phyloP scores from a whole-genome alignment of 768 basidiomycete genomes.

The Imleria badia region DNA sequence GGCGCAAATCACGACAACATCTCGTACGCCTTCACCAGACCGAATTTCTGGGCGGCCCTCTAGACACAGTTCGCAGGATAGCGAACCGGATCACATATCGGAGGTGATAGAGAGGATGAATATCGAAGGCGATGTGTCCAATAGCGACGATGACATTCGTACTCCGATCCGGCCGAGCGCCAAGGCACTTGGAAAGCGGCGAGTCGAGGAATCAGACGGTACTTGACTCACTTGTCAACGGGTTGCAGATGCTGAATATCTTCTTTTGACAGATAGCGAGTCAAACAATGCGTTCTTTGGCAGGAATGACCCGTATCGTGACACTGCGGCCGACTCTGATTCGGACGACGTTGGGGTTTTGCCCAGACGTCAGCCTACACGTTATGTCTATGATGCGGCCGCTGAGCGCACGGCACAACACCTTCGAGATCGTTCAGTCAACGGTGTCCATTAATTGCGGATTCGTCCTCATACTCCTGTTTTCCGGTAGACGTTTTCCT shows the following conservation, averaged over 20 bases:
- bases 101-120: conserved; percentile 31
- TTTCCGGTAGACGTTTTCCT: conserved; percentile 14
- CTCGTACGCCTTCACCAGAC: conserved; percentile 73
- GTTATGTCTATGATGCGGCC: conserved; percentile 91
- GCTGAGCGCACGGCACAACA: conserved; percentile 74
- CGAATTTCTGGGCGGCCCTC: conserved; percentile 25
- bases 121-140: conserved; percentile 20
- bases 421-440: conserved; percentile 45
- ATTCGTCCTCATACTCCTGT: background rate
- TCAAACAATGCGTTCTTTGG: conserved; percentile 57
- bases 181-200: conserved; percentile 87
- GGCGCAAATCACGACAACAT: conserved; percentile 42
- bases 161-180: conserved; percentile 67
- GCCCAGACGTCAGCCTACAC: conserved; percentile 48
- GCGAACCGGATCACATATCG: conserved; percentile 22
- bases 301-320: conserved; percentile 35
- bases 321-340: conserved; percentile 45
- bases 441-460: conserved; percentile 45
- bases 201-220: conserved; percentile 54
- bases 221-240: background rate
- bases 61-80: conserved; percentile 25
- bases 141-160: conserved; percentile 32
- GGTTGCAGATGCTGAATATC: background rate
- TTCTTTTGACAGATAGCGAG: conserved; percentile 39
- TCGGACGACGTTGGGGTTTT: conserved; percentile 43